phyloP scores from a whole-genome alignment of 2,329 filamentous ascomycete species.

The Neofusicoccum sp. region DNA sequence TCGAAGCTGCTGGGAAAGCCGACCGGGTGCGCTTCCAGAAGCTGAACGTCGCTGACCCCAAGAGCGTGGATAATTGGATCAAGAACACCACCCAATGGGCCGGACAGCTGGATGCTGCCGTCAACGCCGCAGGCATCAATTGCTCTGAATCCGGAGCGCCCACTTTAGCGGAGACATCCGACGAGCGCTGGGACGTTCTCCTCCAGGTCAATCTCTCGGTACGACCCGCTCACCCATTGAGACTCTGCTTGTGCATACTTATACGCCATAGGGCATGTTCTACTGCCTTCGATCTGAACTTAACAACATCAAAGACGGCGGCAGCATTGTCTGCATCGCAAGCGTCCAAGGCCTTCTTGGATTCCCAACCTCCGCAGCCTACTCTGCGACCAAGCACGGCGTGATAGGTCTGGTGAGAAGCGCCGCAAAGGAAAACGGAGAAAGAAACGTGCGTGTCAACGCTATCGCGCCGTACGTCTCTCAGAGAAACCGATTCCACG shows the following conservation, averaged over 20 bases:
- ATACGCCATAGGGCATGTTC: constrained; percentile 5
- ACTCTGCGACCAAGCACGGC: constrained; percentile 21
- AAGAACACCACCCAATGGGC: constrained; percentile 31
- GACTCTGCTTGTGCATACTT: neutral
- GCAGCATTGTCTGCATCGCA: constrained; percentile 39
- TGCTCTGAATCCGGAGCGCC: constrained; percentile 35
- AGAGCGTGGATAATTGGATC: constrained; percentile 38
- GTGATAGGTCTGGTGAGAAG: constrained; percentile 32
- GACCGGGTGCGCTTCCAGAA: constrained; percentile 10
- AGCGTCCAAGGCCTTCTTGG: constrained; percentile 50
- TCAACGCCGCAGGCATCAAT: constrained; percentile 44
- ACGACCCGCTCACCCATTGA: neutral
- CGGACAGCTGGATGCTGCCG: constrained; percentile 38
- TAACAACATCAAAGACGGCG: constrained; percentile 34
- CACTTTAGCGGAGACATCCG: constrained; percentile 30
- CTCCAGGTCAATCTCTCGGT: constrained; percentile 35
- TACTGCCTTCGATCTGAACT: constrained; percentile 28
- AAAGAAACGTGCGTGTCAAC: constrained; percentile 38
- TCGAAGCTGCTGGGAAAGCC: constrained; percentile 8
- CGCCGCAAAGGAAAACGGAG: constrained; percentile 37
- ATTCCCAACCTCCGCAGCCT: constrained; percentile 27
- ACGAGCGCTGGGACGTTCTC: constrained; percentile 36
- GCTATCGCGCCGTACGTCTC: constrained; percentile 41
- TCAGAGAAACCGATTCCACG: neutral
- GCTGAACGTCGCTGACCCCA: constrained; percentile 34